These are phyloP conservation scores for Saksenaea vasiformis DNA, from an alignment of 371 early-diverging fungal genomes.

Conservation along the genomic window DNA sequence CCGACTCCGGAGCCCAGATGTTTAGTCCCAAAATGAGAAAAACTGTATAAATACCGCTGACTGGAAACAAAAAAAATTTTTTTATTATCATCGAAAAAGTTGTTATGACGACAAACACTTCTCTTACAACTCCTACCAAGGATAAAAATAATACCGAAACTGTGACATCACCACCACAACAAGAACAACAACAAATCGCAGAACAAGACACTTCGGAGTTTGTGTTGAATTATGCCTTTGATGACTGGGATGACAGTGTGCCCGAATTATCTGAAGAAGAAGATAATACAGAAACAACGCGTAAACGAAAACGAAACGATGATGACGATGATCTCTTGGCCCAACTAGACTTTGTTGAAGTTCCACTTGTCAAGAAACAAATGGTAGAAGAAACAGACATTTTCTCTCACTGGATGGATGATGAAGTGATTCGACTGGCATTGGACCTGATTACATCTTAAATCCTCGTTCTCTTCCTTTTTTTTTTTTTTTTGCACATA, in stretches of 20 bases:
- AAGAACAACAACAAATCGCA: no score
- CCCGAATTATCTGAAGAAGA: conserved; percentile 13
- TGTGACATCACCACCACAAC: not conserved
- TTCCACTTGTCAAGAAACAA: conserved; percentile 15
- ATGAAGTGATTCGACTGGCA: conserved; percentile 27
- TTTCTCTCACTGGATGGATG: conserved; percentile 13
- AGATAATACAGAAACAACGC: not conserved
- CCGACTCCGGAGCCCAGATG: not conserved
- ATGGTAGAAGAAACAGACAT: conserved; percentile 14
- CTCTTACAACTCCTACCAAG: not conserved
- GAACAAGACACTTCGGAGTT: conserved; percentile 9
- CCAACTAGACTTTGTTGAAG: conserved; percentile 35
- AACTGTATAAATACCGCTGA: conserved; percentile 1
- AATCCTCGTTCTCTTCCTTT: not conserved
- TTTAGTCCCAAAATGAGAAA: no score
- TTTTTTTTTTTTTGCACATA: conserved; percentile 10
- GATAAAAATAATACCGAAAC: not conserved
- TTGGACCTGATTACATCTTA: conserved; percentile 25
- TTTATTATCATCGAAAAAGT: not conserved
- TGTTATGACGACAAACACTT: not conserved
- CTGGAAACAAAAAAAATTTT: not conserved
- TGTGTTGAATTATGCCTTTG: not conserved
- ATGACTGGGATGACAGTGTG: conserved; percentile 3
- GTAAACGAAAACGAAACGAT: conserved; percentile 17
- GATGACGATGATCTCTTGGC: conserved; percentile 27